Base-by-base conservation (phyloP, 2,329 filamentous ascomycete species). In the Teratosphaeria epicoccoides region DNA sequence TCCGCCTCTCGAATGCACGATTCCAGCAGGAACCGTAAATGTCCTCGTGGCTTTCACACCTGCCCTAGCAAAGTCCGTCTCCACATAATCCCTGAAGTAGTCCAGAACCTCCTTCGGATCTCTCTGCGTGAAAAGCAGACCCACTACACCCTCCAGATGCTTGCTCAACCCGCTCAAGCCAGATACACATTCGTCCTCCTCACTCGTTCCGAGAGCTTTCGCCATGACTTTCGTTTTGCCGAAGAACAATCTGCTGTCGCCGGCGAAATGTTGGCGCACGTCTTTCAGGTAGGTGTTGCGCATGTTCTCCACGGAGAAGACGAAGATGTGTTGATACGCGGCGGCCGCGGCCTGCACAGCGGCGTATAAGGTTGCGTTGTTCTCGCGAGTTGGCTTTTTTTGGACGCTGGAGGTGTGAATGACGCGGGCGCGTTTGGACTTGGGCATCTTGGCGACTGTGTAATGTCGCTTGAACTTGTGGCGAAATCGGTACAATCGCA, bases 201-300 rank as follows among this genome's bases (percentile, higher is more conserved):
- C 78, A 50, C 77, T 83, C 58, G 80, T 80, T 66, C 93, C 93
- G 24, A 98, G 85, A 52, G 93, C 90, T 73, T 93, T 91, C 63
- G 87, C 84, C 89, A 97, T 97, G 70, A 98, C 90, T 75, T 97
- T 97, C 54, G 91, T 97, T 77, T 97, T 98, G 74, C 91, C 93
- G 73, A 96, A 97, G 82, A 97, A 97, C 69, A 98, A 76, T 63
- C 90, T 82, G 76, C 86, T 86, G 74, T 96, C 89, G 49, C 78
- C 77, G 47, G 78, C 77, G 62, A 96, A 83, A 64, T 95, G 85
- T 59, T 83, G 80, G 61, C 91, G 84, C 61, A 97, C 87, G 64
- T 88, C 83, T 75, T 96, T 95, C 65, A 97, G 76, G 71, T 95
- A 90, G 62, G 84, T 94, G 76, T 98, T 98, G 70, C 93, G 88